phyloP scores from a whole-genome alignment of 768 basidiomycete species.

The Tylopilus vinaceipallidus region DNA sequence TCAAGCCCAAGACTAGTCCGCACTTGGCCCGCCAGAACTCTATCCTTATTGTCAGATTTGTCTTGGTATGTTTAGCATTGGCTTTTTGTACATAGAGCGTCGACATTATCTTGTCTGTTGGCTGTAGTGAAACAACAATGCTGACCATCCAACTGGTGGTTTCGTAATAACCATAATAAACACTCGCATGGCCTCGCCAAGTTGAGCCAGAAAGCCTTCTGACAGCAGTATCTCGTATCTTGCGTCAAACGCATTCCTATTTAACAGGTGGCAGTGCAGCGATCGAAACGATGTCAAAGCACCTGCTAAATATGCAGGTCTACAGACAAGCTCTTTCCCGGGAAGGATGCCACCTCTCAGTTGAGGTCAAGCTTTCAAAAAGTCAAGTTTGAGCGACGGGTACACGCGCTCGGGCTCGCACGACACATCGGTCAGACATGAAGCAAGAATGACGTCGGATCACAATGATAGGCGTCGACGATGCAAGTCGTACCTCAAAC shows the following conservation, averaged over 20 bases:
- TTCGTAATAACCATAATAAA: too few species aligned
- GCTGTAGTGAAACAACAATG: neutral
- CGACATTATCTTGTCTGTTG: neutral
- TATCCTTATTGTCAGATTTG: constrained; percentile 19
- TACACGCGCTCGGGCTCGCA: too few species aligned
- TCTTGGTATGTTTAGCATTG: constrained; percentile 1
- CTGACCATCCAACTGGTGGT: too few species aligned
- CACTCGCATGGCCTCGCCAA: too few species aligned
- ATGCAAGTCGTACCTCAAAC: neutral
- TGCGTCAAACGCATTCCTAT: too few species aligned
- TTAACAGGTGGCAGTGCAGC: too few species aligned
- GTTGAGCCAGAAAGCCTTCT: too few species aligned
- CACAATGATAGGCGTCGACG: neutral
- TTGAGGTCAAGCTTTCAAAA: neutral
- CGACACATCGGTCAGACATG: neutral
- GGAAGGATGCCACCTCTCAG: too few species aligned
- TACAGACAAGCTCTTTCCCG: too few species aligned
- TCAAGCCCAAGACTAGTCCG: constrained; percentile 66
- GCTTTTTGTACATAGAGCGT: constrained; percentile 1
- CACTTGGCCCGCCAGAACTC: constrained; percentile 13
- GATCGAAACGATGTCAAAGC: too few species aligned
- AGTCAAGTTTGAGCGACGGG: neutral
- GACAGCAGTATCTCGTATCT: too few species aligned
- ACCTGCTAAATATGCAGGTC: too few species aligned
- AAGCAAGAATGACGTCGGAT: neutral